Conservation (phyloP, 345 rosid species). For the Hypericum androsaemum region DNA sequence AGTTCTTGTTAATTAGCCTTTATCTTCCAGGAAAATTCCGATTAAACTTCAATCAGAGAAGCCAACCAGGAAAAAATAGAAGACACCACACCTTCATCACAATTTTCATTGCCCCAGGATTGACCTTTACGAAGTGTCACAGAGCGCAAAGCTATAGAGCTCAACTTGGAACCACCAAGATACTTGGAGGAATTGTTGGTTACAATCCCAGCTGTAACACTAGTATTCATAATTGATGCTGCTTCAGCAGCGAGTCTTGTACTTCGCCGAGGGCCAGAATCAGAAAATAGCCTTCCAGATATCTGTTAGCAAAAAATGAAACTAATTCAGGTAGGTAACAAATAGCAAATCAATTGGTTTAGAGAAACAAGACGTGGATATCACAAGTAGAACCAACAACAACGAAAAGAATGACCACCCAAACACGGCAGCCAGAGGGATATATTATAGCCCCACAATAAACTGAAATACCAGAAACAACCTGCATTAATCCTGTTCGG, state of each 20-base stretch:
- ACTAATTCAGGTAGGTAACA: slow-evolving; percentile 5
- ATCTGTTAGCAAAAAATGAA: slow-evolving; percentile 40
- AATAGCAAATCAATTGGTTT: not conserved
- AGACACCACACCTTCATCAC: slow-evolving; percentile 65
- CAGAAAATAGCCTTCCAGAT: slow-evolving; percentile 94
- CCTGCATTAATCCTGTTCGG: no score
- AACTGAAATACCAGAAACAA: no score
- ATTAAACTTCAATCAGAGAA: not conserved
- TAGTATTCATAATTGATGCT: slow-evolving; percentile 43
- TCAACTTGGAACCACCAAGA: slow-evolving; percentile 75
- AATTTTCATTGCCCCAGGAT: slow-evolving; percentile 78
- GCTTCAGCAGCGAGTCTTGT: slow-evolving; percentile 72
- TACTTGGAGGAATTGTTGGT: slow-evolving; percentile 57
- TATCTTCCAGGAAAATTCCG: no score
- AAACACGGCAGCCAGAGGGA: no score
- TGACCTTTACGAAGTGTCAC: slow-evolving; percentile 85
- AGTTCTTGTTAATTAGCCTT: no score
- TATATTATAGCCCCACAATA: no score
- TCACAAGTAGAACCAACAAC: slow-evolving; percentile 9
- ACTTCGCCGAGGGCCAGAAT: slow-evolving; percentile 87
- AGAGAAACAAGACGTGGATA: not conserved
- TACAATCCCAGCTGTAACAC: slow-evolving; percentile 62
- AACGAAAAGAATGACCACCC: not conserved
- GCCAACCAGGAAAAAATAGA: slow-evolving; percentile 9
- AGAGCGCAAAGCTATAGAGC: slow-evolving; percentile 66